These are phyloP conservation scores for Calonectria naviculata DNA, from an alignment of 2,329 filamentous ascomycete genomes.

Conservation along the genomic window DNA sequence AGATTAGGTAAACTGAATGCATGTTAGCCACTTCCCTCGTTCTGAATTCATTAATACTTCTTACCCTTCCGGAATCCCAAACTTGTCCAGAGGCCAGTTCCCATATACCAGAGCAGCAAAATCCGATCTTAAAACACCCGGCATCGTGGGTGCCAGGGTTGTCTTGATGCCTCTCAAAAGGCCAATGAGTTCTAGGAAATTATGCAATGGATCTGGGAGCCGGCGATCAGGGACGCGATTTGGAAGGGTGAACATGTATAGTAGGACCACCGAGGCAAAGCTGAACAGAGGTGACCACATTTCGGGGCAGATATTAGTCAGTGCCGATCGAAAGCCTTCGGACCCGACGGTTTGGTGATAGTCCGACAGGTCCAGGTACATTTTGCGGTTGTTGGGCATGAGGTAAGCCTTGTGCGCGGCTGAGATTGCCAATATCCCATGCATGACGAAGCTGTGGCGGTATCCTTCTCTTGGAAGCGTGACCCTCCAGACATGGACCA, in stretches of 20 bases:
- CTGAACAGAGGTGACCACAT: conserved; percentile 49
- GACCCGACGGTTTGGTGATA: conserved; percentile 45
- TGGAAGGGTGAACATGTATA: conserved; percentile 41
- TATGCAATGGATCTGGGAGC: conserved; percentile 34
- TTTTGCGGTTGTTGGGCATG: conserved; percentile 34
- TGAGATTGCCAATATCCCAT: conserved; percentile 43
- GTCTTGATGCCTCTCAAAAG: conserved; percentile 36
- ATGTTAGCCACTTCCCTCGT: not conserved
- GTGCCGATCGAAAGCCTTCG: conserved; percentile 39
- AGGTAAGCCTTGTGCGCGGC: conserved; percentile 46
- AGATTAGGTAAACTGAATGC: conserved; percentile 26
- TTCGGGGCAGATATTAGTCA: conserved; percentile 28
- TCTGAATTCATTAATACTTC: not conserved
- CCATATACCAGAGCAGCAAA: conserved; percentile 38
- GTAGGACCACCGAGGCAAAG: conserved; percentile 53
- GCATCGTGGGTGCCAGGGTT: conserved; percentile 30
- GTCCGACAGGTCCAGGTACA: conserved; percentile 40
- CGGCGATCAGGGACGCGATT: conserved; percentile 25
- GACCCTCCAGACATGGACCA: conserved; percentile 41
- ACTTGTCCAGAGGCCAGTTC: conserved; percentile 25
- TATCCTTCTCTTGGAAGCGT: conserved; percentile 42
- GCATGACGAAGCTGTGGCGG: conserved; percentile 41
- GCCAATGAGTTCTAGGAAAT: conserved; percentile 32
- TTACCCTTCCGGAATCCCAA: conserved; percentile 6
- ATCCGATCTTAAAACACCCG: conserved; percentile 33